These are phyloP conservation scores for Solanum dulcamara DNA, from an alignment of 257 asterid species.

Conservation along the genomic window DNA sequence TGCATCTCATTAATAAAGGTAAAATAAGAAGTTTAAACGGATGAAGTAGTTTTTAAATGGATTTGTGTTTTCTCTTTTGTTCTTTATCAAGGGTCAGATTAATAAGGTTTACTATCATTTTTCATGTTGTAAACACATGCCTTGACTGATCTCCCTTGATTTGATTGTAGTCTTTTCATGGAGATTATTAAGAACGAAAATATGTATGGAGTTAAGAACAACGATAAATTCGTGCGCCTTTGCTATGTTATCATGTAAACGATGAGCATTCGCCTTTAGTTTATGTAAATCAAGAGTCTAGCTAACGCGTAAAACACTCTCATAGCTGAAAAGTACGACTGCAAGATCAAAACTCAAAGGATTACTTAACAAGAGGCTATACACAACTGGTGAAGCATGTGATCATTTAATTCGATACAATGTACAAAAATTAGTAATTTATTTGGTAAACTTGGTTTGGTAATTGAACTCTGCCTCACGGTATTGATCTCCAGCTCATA, in stretches of 20 bases:
- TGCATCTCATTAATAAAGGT: background rate
- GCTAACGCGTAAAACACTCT: background rate
- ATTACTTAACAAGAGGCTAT: background rate
- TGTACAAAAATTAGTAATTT: background rate
- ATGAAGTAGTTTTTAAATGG: background rate
- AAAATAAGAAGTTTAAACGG: background rate
- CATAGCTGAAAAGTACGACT: background rate
- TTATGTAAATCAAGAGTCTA: background rate
- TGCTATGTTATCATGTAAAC: background rate
- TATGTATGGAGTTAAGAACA: too few relatives aligned
- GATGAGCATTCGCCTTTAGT: background rate
- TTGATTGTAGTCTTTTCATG: too few relatives aligned
- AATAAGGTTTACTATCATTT: background rate
- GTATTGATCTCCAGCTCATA: background rate
- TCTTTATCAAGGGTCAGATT: background rate
- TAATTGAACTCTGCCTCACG: background rate
- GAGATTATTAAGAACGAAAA: too few relatives aligned
- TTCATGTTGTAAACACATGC: too few relatives aligned
- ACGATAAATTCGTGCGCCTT: too few relatives aligned
- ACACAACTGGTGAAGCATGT: background rate
- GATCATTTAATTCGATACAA: background rate
- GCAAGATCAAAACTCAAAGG: background rate
- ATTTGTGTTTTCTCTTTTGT: background rate
- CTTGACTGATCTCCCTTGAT: too few relatives aligned
- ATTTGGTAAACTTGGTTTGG: background rate